A percentile compares a stretch with the other conserved stretches of the same genome.
Evolutionary conservation across 768 basidiomycete species (phyloP).

Genomic region (Trametes cingulata): DNA sequence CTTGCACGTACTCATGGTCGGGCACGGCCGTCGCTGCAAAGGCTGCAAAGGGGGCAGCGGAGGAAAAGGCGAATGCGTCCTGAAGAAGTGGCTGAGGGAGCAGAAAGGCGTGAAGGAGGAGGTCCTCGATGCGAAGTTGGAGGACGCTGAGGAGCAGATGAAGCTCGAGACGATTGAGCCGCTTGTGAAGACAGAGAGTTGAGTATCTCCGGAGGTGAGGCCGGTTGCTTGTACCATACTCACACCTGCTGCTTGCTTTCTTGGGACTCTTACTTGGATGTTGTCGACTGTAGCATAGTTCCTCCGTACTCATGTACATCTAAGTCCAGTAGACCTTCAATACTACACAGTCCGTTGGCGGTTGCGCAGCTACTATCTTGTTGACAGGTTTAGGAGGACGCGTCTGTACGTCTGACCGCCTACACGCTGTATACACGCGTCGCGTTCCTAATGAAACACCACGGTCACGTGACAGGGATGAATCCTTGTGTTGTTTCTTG

Average conservation of each 20-base stretch:
- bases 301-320: background rate
- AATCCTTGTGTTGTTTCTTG: background rate
- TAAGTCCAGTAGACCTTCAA: too few species aligned
- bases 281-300: background rate
- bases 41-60: slow-evolving; percentile 47
- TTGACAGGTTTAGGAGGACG: background rate
- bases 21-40: slow-evolving; percentile 54
- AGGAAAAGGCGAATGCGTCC: slow-evolving; percentile 33
- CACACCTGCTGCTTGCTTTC: background rate
- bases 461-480: background rate
- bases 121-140: slow-evolving; percentile 21
- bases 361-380: too few species aligned
- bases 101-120: slow-evolving; percentile 22
- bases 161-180: slow-evolving; percentile 6
- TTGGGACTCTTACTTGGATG: background rate
- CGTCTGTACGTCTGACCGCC: background rate
- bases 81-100: slow-evolving; percentile 40
- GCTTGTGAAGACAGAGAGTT: too few species aligned
- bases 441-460: background rate
- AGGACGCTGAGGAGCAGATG: slow-evolving; percentile 12
- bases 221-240: too few species aligned
- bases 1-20: slow-evolving; percentile 59
- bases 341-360: too few species aligned
- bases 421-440: background rate
- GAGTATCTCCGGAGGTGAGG: too few species aligned